phyloP scores from a whole-genome alignment of 2,329 filamentous ascomycete genomes.

The Ophiostoma pallidulum region DNA sequence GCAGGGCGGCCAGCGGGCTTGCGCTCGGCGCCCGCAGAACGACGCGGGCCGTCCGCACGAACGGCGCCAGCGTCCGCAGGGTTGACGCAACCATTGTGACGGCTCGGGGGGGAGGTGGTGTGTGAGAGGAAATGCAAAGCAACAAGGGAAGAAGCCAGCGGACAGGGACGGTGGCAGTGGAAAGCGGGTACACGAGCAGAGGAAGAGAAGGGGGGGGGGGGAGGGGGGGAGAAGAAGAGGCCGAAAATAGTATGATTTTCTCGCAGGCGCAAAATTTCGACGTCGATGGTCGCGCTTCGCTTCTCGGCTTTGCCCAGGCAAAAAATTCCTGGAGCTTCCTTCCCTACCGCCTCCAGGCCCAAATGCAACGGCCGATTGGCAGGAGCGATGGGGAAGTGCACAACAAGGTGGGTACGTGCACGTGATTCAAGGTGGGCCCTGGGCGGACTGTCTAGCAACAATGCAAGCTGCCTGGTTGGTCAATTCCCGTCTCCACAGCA shows the following conservation, averaged over 20 bases:
- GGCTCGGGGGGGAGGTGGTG: too few relatives aligned
- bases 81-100: constrained; percentile 63
- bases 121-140: constrained; percentile 7
- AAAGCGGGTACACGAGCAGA: not conserved
- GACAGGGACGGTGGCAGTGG: not conserved
- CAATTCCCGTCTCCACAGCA: too few relatives aligned
- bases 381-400: not conserved
- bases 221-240: constrained; percentile 9
- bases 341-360: not conserved
- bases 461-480: not conserved
- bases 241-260: constrained; percentile 8
- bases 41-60: constrained; percentile 72
- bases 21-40: constrained; percentile 48
- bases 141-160: constrained; percentile 9
- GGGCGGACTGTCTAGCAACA: too few relatives aligned
- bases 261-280: constrained; percentile 10
- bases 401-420: not conserved
- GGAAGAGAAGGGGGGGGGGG: not conserved
- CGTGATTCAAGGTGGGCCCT: not conserved
- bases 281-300: not conserved
- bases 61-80: constrained; percentile 66
- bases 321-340: constrained; percentile 3
- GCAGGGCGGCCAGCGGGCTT: constrained; percentile 65
- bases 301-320: not conserved
- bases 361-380: not conserved